Percentiles rank a stretch among this genome's conserved stretches.
Conservation (phyloP, 345 rosid genomes). For the Reutealis trisperma region DNA sequence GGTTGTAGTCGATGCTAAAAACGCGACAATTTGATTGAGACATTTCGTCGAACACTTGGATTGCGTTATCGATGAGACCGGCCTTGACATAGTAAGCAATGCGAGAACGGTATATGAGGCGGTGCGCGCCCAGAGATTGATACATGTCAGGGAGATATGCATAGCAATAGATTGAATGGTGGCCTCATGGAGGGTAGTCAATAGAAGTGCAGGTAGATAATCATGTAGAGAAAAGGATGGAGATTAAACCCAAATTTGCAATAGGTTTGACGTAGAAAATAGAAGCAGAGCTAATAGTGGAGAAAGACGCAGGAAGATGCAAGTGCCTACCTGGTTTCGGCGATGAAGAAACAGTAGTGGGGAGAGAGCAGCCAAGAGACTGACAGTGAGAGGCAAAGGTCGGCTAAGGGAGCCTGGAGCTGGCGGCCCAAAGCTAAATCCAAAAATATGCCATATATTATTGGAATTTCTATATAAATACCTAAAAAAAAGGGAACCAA, state of each 20-base stretch:
- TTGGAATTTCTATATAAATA: no score
- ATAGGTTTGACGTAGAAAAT: neutral
- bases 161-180: conserved; percentile 16
- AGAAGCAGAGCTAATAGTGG: neutral
- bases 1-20: conserved; percentile 76
- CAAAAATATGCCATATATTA: no score
- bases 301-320: neutral
- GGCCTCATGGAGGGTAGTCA: conserved; percentile 14
- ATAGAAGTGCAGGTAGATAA: neutral
- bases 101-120: conserved; percentile 80
- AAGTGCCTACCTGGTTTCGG: conserved; percentile 3
- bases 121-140: conserved; percentile 78
- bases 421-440: conserved; percentile 2
- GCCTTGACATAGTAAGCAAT: conserved; percentile 61
- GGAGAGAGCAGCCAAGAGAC: no score
- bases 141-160: conserved; percentile 49
- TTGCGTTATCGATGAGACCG: conserved; percentile 74
- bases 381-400: neutral
- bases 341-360: neutral
- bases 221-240: neutral
- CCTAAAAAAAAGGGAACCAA: no score
- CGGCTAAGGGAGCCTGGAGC: neutral
- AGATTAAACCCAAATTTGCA: neutral
- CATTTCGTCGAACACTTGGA: conserved; percentile 91
- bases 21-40: conserved; percentile 70